Conservation (phyloP, 768 basidiomycete species). For the Tricholoma saponaceum region DNA sequence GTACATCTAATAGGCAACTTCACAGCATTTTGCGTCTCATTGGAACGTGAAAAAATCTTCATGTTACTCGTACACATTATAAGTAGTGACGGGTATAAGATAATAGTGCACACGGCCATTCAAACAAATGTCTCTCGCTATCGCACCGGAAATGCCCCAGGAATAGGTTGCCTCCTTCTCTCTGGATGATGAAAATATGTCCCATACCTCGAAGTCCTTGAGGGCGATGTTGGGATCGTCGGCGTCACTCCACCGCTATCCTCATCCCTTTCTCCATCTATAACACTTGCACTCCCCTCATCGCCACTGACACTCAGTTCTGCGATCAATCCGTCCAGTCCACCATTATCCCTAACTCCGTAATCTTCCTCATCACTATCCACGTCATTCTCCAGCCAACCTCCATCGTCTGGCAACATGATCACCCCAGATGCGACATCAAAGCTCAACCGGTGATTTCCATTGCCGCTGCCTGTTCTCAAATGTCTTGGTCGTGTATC, state of each 20-base stretch:
- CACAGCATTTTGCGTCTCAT: conserved; percentile 3
- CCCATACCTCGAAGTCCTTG: conserved; percentile 55
- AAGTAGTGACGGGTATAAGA: conserved; percentile 1
- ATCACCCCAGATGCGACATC: conserved; percentile 88
- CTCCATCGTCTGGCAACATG: conserved; percentile 72
- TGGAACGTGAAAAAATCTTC: conserved; percentile 1
- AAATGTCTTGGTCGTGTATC: conserved; percentile 34
- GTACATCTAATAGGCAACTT: conserved; percentile 41
- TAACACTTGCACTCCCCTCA: conserved; percentile 21
- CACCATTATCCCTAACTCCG: conserved; percentile 29
- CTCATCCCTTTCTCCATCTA: conserved; percentile 14
- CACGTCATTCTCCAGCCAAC: conserved; percentile 56
- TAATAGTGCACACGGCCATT: not conserved
- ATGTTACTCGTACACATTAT: not conserved
- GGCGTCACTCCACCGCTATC: conserved; percentile 4
- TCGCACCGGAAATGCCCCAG: conserved; percentile 53
- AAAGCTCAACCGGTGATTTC: conserved; percentile 70
- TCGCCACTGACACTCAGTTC: conserved; percentile 15
- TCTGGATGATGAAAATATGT: conserved; percentile 91
- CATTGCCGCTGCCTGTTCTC: conserved; percentile 15
- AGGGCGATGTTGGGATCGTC: conserved; percentile 28
- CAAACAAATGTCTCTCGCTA: not conserved
- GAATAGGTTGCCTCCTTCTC: conserved; percentile 50
- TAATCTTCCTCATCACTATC: conserved; percentile 44
- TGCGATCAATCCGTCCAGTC: conserved; percentile 25